Base-by-base conservation (phyloP, 1,139 yeast species). In the Kodamaea sp. region DNA sequence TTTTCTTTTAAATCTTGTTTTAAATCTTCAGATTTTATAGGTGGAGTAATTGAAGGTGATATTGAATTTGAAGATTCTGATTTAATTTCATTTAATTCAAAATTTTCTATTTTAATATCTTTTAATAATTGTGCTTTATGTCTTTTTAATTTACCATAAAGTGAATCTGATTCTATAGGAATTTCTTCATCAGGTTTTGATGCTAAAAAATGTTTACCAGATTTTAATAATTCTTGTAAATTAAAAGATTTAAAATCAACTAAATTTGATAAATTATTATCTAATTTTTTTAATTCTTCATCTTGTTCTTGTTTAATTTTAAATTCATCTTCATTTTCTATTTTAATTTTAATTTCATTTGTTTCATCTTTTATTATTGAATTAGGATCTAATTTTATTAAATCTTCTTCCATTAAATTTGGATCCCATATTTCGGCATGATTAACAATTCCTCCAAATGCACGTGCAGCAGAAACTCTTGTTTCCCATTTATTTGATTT, bases 401-500 rank as follows among this genome's bases (percentile, higher is more conserved):
- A 9, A 12, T 22, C 31, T 6, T 37, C 29, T 22, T 57, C 60
- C n/a, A 61, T 60, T 6, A 54, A 53, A 52, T 87, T 85, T 2
- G 98, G 98, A 54, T 88, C 88, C 97, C 97, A 94, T 29, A 72
- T 54, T 1, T 77, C 75, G 0, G 92, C 81, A 58, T 88, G 83
- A 39, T 80, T 77, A 6, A 89, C 94, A 28, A 94, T 89, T 2
- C 95, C 96, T 9, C 97, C 97, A 53, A 94, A 78, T 0, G 98
- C 98, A 44, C 90, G 69, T 1, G 97, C 97, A 1, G 98, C 95
- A 1, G 97, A 81, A 2, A 86, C 83, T 60, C 99, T 77, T 0
- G 98, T 90, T 60, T 94, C 98, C 99, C 99, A 94, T 63, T 84
- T 87, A 39, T 72, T 73, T 29, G 92, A 81, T 53, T 81, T 78